phyloP scores from a whole-genome alignment of 768 basidiomycete genomes.

The Macrocybe gigantea region DNA sequence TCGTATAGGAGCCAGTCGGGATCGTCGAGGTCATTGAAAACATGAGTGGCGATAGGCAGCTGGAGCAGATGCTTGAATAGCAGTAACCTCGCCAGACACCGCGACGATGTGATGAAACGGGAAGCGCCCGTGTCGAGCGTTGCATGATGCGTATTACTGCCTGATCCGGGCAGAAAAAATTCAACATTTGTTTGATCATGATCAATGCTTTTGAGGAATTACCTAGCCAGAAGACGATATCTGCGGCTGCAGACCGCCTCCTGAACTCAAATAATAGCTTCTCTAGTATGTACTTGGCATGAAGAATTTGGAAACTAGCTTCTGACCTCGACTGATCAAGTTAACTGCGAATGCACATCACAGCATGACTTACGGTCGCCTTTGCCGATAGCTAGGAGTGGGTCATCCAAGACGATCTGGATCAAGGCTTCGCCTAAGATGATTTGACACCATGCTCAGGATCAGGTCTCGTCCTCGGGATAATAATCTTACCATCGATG shows the following conservation, averaged over 20 bases:
- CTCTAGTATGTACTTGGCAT: conserved; percentile 54
- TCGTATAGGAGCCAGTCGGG: conserved; percentile 43
- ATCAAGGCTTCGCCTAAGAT: conserved; percentile 56
- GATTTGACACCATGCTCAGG: neutral
- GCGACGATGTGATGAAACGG: conserved; percentile 34
- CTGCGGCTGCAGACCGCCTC: conserved; percentile 47
- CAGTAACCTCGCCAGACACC: conserved; percentile 45
- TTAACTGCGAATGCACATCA: neutral
- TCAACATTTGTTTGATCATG: neutral
- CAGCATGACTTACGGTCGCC: conserved; percentile 28
- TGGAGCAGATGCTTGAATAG: conserved; percentile 44
- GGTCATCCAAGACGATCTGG: conserved; percentile 53
- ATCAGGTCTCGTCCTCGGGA: neutral
- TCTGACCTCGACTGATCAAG: conserved; percentile 23
- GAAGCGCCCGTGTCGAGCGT: conserved; percentile 32
- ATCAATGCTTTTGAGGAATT: neutral
- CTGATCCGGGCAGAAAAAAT: conserved; percentile 20
- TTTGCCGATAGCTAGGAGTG: conserved; percentile 51
- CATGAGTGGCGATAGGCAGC: conserved; percentile 34
- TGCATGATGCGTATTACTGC: conserved; percentile 27
- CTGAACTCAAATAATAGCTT: conserved; percentile 41
- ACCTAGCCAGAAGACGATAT: conserved; percentile 63
- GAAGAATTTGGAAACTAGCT: conserved; percentile 54
- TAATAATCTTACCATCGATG: conserved; percentile 44
- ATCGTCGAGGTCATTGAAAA: conserved; percentile 41